These are phyloP conservation scores for Cichorium intybus DNA, from an alignment of 140 eudicot species.

Conservation along the genomic window DNA sequence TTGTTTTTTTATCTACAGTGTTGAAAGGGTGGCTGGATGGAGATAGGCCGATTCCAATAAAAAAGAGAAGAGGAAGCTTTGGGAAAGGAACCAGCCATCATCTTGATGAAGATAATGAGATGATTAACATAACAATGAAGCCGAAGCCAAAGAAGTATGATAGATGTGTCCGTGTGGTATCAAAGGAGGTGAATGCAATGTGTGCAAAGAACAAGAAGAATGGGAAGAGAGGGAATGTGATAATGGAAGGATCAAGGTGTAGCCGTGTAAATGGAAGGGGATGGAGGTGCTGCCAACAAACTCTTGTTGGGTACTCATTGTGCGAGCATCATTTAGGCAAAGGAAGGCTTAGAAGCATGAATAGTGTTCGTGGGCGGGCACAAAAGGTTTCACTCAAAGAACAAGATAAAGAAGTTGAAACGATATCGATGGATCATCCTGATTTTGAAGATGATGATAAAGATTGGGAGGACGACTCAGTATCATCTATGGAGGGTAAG, in stretches of 20 bases:
- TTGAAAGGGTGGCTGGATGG: slow-evolving; percentile 42
- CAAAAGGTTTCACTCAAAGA: slow-evolving; percentile 1
- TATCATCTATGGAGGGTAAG: background rate
- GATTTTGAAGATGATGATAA: slow-evolving; percentile 5
- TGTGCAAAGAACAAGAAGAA: slow-evolving; percentile 15
- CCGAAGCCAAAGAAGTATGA: slow-evolving; percentile 20
- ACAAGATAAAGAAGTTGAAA: background rate
- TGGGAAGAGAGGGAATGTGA: slow-evolving; percentile 48
- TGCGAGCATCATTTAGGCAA: slow-evolving; percentile 95
- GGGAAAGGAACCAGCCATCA: slow-evolving; percentile 19
- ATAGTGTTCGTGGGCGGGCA: slow-evolving; percentile 28
- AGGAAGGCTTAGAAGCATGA: slow-evolving; percentile 74
- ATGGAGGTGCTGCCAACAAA: slow-evolving; percentile 87
- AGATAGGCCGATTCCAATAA: slow-evolving; percentile 46
- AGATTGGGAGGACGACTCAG: slow-evolving; percentile 17
- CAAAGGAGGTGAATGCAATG: slow-evolving; percentile 28
- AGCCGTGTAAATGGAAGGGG: slow-evolving; percentile 94
- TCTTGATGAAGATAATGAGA: slow-evolving; percentile 17
- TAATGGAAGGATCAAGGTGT: slow-evolving; percentile 88
- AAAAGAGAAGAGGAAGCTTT: slow-evolving; percentile 58
- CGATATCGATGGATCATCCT: slow-evolving; percentile 1
- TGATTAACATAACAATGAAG: slow-evolving; percentile 22
- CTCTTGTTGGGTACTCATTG: slow-evolving; percentile 83
- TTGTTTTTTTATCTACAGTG: slow-evolving; percentile 13
- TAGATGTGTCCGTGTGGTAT: too few species aligned